Evolutionary conservation across 2,329 filamentous ascomycete species (phyloP), one percentile per base, ranked within the genome.

Genomic region (Rhynchosporium agropyri): DNA sequence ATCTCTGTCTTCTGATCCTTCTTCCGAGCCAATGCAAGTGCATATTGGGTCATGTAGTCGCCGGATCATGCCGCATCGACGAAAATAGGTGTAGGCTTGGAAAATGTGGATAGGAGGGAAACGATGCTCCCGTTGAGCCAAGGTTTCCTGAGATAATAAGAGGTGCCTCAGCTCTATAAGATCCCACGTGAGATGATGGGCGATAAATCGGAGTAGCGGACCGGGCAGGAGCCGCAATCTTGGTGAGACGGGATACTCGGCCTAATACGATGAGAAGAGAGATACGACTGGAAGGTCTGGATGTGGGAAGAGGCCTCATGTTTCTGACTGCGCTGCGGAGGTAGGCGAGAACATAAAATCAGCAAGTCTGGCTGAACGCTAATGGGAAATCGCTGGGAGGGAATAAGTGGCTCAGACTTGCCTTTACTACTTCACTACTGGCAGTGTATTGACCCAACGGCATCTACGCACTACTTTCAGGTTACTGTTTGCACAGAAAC

Each of bases 401-500:
- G 15, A n/a, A 4, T 1, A 51, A 28, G 48, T 61, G 78, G 81
- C 84, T 87, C 84, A 87, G 83, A 85, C 82, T 86, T 87, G 84
- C 84, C 84, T 87, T 86, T 81, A 71, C 73, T 68, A 72, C 71
- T 71, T 74, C 73, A 75, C 68, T 36, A 71, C 67, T 68, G 67
- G 58, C 57, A 61, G 58, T 62, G 57, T 63, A 63, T 60, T 38
- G 45, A 49, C 43, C 65, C 69, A 67, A 67, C 67, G 68, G 69
- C 68, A 72, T 69, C 63, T 67, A 73, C 70, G 71, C 74, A 76
- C 75, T 75, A 69, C 71, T 59, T 64, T 58, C 67, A 68, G 73
- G 72, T 74, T 76, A 77, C 75, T 76, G 70, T 70, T 61, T 65
- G 50, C 65, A 72, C 74, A 76, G 77, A 83, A 85, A 85, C 81